These are phyloP conservation scores for Pythium sp. DNA, from an alignment of 352 stramenopile genomes.

Conservation along the genomic window DNA sequence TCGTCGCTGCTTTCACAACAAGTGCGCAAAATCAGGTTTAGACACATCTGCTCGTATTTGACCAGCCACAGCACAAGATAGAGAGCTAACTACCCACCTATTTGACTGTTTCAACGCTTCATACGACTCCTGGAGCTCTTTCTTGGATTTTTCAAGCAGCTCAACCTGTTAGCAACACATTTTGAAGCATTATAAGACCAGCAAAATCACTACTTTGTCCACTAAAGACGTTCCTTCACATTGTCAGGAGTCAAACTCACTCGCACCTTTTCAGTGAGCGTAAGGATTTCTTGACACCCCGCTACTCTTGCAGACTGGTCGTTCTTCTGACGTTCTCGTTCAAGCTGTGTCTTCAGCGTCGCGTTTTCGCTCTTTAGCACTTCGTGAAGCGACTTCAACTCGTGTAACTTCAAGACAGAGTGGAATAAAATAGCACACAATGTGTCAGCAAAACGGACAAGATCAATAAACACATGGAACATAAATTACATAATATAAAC, in stretches of 20 bases:
- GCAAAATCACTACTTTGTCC: background rate
- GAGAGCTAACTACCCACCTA: conserved; percentile 22
- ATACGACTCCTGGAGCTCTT: conserved; percentile 31
- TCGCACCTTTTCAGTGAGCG: conserved; percentile 42
- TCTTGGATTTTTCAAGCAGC: conserved; percentile 39
- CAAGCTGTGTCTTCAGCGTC: conserved; percentile 44
- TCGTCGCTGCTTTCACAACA: conserved; percentile 33
- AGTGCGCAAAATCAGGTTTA: background rate
- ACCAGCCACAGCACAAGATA: background rate
- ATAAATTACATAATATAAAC: background rate
- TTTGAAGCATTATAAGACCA: background rate
- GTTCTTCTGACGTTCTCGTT: conserved; percentile 32
- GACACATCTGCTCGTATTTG: background rate
- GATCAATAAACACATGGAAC: conserved; percentile 3
- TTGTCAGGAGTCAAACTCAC: background rate
- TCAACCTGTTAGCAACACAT: conserved; percentile 20
- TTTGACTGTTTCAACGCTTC: conserved; percentile 32
- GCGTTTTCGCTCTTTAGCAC: conserved; percentile 46
- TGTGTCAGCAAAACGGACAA: background rate
- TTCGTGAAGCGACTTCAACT: conserved; percentile 55
- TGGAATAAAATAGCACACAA: background rate
- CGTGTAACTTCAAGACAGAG: conserved; percentile 36
- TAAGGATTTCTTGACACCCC: conserved; percentile 33
- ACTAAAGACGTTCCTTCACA: background rate
- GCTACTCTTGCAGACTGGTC: conserved; percentile 26